These are phyloP conservation scores for Ormosia emarginata DNA, from an alignment of 306 rosid species.

Conservation along the genomic window DNA sequence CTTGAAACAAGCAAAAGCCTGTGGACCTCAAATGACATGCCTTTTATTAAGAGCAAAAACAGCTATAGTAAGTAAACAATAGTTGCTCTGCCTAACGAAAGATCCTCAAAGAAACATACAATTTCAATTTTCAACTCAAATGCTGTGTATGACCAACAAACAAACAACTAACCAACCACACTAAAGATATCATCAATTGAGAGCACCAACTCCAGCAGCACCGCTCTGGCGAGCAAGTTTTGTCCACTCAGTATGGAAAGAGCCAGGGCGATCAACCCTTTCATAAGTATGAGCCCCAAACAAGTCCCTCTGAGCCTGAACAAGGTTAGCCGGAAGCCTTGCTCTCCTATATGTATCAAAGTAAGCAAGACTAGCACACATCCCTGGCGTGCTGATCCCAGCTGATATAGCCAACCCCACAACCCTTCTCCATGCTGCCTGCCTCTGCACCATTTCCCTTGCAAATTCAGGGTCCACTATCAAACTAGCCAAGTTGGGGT, in stretches of 20 bases:
- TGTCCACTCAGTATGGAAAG: conserved; percentile 89
- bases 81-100: conserved; percentile 33
- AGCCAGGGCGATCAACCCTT: conserved; percentile 77
- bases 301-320: conserved; percentile 94
- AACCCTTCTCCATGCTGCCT: conserved; percentile 89
- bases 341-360: conserved; percentile 85
- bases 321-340: conserved; percentile 91
- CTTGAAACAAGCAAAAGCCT: neutral
- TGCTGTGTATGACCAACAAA: conserved; percentile 16
- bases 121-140: conserved; percentile 19
- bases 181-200: conserved; percentile 41
- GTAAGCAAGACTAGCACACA: conserved; percentile 95
- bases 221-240: conserved; percentile 68
- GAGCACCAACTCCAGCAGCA: conserved; percentile 52
- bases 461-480: conserved; percentile 91
- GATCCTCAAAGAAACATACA: conserved; percentile 41
- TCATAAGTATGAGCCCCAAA: conserved; percentile 97
- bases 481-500: conserved; percentile 75
- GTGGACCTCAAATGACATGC: conserved; percentile 36
- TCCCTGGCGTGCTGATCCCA: conserved; percentile 91
- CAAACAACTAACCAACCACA: conserved; percentile 27
- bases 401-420: conserved; percentile 81
- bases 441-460: conserved; percentile 93
- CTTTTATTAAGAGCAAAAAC: conserved; percentile 44
- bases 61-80: conserved; percentile 34